These are phyloP conservation scores for Tritrichomonas foetus DNA, from an alignment of 208 protist genomes.

Conservation along the genomic window DNA sequence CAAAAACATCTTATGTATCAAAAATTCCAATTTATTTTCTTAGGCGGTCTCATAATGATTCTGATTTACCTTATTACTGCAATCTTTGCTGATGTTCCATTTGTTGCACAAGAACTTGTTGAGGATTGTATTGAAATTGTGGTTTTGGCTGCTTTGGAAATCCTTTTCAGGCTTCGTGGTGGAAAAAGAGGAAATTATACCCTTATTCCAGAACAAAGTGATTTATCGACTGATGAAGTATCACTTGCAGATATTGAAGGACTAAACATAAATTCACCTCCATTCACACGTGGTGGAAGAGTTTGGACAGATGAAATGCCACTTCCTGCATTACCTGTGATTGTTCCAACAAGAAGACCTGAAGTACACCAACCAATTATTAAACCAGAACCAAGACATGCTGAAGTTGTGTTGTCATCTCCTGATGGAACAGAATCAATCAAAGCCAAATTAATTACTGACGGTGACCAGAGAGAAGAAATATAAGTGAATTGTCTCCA, in stretches of 20 bases:
- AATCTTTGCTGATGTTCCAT: background rate
- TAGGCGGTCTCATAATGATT: background rate
- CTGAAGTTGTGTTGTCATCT: background rate
- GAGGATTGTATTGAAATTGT: background rate
- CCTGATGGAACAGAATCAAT: constrained; percentile 29
- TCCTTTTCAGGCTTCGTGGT: background rate
- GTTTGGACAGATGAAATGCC: background rate
- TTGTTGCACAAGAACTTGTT: too few species aligned
- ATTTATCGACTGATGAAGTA: too few species aligned
- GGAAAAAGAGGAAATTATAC: too few species aligned
- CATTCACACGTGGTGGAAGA: background rate
- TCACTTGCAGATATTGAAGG: too few species aligned
- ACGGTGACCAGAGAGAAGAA: too few species aligned
- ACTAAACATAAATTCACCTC: too few species aligned
- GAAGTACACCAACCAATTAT: too few species aligned
- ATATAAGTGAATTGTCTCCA: too few species aligned
- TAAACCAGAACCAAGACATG: background rate
- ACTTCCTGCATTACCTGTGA: background rate
- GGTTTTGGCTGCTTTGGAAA: background rate
- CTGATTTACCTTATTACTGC: background rate
- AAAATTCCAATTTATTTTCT: background rate
- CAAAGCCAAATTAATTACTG: background rate
- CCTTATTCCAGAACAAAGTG: too few species aligned
- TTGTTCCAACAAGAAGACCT: background rate
- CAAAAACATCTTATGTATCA: background rate